phyloP scores from a whole-genome alignment of 805 yeast species.

The Candida arabinofermentans region DNA sequence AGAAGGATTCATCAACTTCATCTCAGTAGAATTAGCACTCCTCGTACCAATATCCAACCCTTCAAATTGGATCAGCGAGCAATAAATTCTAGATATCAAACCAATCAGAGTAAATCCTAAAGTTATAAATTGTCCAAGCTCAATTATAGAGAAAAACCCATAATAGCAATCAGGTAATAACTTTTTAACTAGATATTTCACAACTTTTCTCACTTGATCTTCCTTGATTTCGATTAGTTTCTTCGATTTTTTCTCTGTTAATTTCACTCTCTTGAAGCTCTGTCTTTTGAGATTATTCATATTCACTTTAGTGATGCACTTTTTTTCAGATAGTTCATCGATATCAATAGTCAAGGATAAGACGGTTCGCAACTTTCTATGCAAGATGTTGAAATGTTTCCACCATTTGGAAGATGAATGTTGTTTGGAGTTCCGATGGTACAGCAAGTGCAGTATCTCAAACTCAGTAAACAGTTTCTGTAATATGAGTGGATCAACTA shows the following conservation, averaged over 20 bases:
- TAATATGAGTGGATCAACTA: constrained; percentile 5
- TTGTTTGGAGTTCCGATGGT: constrained; percentile 74
- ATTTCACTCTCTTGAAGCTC: constrained; percentile 10
- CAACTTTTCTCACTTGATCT: constrained; percentile 8
- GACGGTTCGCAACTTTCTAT: constrained; percentile 47
- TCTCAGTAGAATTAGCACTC: not conserved
- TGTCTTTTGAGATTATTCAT: constrained; percentile 8
- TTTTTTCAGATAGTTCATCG: constrained; percentile 13
- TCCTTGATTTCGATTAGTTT: constrained; percentile 4
- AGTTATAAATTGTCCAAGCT: constrained; percentile 72
- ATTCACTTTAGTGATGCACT: constrained; percentile 7
- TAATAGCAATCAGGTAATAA: constrained; percentile 48
- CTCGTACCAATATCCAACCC: constrained; percentile 4
- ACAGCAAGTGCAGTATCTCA: constrained; percentile 54
- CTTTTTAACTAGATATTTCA: constrained; percentile 31
- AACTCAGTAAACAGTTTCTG: constrained; percentile 42
- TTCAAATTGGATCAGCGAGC: constrained; percentile 19
- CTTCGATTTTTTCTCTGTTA: constrained; percentile 3
- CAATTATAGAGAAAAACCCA: constrained; percentile 62
- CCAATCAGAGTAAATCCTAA: constrained; percentile 71
- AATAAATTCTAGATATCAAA: constrained; percentile 41
- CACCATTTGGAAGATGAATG: constrained; percentile 77
- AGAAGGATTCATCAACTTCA: not conserved
- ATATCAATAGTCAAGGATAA: constrained; percentile 28
- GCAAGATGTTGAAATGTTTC: constrained; percentile 59